Evolutionary conservation across 345 rosid species (phyloP).

Genomic region (Lenwebbia sp.): DNA sequence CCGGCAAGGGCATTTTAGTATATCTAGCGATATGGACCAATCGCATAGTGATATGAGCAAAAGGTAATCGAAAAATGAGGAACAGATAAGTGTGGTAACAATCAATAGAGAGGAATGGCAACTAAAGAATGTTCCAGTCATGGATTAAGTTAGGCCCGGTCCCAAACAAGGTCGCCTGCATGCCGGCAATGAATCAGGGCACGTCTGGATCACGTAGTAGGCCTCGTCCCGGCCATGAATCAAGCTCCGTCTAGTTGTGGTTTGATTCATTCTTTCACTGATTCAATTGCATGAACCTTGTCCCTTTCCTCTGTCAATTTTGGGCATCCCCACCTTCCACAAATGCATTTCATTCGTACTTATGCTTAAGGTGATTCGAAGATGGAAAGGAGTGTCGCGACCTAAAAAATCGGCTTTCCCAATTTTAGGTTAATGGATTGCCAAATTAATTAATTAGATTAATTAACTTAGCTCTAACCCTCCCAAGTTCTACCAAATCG

Average conservation of each 20-base stretch:
- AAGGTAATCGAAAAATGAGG: neutral
- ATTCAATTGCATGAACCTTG: neutral
- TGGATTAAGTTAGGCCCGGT: neutral
- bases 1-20: neutral
- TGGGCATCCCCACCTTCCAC: neutral
- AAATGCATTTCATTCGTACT: neutral
- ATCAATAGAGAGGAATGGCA: neutral
- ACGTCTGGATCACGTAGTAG: no score
- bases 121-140: neutral
- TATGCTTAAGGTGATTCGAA: neutral
- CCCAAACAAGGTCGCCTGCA: neutral
- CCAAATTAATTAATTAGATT: no score
- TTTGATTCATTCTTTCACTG: neutral
- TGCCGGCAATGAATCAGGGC: neutral
- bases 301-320: neutral
- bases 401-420: no score
- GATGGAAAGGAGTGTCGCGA: no score
- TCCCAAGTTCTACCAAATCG: no score
- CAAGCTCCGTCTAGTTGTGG: neutral
- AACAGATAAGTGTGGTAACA: neutral
- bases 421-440: no score
- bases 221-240: neutral
- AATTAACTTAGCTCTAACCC: no score
- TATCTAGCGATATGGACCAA: neutral
- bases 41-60: rapidly evolving